phyloP scores from a whole-genome alignment of 768 basidiomycete genomes.

The Xerocomus potaroensis region DNA sequence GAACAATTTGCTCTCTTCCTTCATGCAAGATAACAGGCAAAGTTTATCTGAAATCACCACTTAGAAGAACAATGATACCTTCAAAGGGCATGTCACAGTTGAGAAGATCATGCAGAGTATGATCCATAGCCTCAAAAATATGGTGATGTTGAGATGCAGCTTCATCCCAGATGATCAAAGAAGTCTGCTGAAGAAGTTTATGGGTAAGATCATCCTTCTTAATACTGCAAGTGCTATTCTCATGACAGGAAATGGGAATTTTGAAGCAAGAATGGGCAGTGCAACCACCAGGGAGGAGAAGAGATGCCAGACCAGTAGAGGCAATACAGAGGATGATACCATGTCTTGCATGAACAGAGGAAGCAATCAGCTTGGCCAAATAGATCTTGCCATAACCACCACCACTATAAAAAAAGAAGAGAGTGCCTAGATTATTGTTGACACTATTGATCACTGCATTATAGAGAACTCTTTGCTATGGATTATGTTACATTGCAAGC shows the following conservation, averaged over 20 bases:
- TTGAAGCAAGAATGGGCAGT: constrained; percentile 49
- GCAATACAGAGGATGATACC: not conserved
- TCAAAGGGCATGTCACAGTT: constrained; percentile 34
- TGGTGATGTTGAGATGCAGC: constrained; percentile 7
- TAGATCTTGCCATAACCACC: not conserved
- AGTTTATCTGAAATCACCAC: constrained; percentile 47
- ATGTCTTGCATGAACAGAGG: not conserved
- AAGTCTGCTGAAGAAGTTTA: constrained; percentile 30
- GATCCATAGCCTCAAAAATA: constrained; percentile 40
- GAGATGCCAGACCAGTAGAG: not conserved
- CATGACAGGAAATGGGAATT: constrained; percentile 37
- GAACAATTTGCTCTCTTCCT: constrained; percentile 18
- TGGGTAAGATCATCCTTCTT: constrained; percentile 29
- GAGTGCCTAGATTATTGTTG: not conserved
- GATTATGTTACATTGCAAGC: too few relatives aligned
- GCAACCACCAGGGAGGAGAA: constrained; percentile 40
- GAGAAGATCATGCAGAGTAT: constrained; percentile 33
- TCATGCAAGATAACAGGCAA: constrained; percentile 42
- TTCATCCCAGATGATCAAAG: constrained; percentile 30
- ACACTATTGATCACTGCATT: constrained; percentile 1
- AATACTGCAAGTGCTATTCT: constrained; percentile 32
- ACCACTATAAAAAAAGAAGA: not conserved
- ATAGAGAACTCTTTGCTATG: not conserved
- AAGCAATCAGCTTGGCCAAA: not conserved
- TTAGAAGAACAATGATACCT: constrained; percentile 43